Percentiles rank a stretch among this genome's conserved stretches.
Conservation (phyloP, 768 basidiomycete species). For the Boletus tomentosulus region DNA sequence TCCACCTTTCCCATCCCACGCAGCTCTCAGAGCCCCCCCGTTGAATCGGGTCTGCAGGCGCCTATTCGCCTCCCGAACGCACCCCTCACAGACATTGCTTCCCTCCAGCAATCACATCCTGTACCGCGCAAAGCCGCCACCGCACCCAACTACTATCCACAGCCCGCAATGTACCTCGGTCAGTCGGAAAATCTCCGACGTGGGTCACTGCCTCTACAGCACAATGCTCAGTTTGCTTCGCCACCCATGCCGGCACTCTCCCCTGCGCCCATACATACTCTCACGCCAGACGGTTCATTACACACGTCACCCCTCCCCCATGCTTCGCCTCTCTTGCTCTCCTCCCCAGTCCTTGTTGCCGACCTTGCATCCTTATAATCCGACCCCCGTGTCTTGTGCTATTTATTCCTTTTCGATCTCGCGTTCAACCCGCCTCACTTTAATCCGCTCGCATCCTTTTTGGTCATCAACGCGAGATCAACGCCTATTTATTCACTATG, state of each 20-base stretch:
- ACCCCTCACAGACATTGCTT: slow-evolving; percentile 66
- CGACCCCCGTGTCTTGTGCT: slow-evolving; percentile 16
- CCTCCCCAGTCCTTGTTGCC: slow-evolving; percentile 19
- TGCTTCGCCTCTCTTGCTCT: slow-evolving; percentile 24
- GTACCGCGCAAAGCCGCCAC: slow-evolving; percentile 32
- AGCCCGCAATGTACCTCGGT: slow-evolving; percentile 25
- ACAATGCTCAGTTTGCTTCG: slow-evolving; percentile 27
- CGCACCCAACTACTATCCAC: slow-evolving; percentile 32
- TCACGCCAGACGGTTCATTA: slow-evolving; percentile 22
- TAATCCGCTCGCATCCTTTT: slow-evolving; percentile 3
- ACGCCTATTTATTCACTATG: slow-evolving; percentile 30
- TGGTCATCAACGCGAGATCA: slow-evolving; percentile 20
- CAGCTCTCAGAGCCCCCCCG: slow-evolving; percentile 45
- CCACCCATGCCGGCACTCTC: slow-evolving; percentile 30
- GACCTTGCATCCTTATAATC: slow-evolving; percentile 22
- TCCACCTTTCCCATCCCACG: slow-evolving; percentile 59
- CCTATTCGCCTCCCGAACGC: slow-evolving; percentile 70
- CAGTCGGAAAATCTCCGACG: slow-evolving; percentile 30
- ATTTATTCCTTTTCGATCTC: slow-evolving; percentile 29
- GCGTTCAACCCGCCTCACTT: slow-evolving; percentile 10
- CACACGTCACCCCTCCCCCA: slow-evolving; percentile 25
- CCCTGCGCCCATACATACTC: slow-evolving; percentile 21
- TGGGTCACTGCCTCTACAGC: slow-evolving; percentile 27
- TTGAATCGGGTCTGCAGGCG: slow-evolving; percentile 42
- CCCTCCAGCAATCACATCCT: slow-evolving; percentile 37